Evolutionary conservation across 148 eudicot genomes (phyloP), one percentile per base, ranked within the genome.

Genomic region (Limonium bicolor): DNA sequence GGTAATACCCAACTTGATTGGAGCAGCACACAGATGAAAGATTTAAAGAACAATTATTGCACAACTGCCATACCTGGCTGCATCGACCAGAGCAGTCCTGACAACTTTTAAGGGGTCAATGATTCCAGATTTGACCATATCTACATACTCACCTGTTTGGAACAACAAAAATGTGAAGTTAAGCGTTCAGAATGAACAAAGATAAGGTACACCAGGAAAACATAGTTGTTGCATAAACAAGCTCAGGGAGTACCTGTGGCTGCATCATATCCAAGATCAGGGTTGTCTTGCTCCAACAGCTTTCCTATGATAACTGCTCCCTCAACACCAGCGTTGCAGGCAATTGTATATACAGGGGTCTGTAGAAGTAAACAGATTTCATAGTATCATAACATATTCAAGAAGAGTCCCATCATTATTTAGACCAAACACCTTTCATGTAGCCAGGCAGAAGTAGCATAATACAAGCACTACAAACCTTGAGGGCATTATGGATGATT

Each of bases 51-150:
- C 8, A 28, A 12, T 24, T 27, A 21, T 1, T 14, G 15, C 18
- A 20, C n/a, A n/a, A 8, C n/a, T 4, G 17, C 19, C 49, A 61
- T 51, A 65, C 95, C 95, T 86, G 28, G 96, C 96, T 27, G 95
- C 96, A 67, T 86, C 96, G 4, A 61, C 65, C 69, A 86, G 64
- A 11, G 96, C 95, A 2, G 96, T 86, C 64, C 96, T 72, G 13
- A 86, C 82, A 14, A 86, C 96, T 62, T 86, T 86, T 70, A 86
- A 58, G 8, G 96, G 96, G 45, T 86, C 96, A 40, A 86, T 82
- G 34, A 86, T 86, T 23, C 95, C 96, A 6, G 81, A 64, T 56
- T 82, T 78, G 11, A 86, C 79, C 96, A 86, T 86, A 53, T 86
- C 71, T 14, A 86, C 96, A 36, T 86, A 86, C 62, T 78, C 81